Conservation (phyloP, 1,284 basidiomycete genomes). For the Violaceomyces palustris region DNA sequence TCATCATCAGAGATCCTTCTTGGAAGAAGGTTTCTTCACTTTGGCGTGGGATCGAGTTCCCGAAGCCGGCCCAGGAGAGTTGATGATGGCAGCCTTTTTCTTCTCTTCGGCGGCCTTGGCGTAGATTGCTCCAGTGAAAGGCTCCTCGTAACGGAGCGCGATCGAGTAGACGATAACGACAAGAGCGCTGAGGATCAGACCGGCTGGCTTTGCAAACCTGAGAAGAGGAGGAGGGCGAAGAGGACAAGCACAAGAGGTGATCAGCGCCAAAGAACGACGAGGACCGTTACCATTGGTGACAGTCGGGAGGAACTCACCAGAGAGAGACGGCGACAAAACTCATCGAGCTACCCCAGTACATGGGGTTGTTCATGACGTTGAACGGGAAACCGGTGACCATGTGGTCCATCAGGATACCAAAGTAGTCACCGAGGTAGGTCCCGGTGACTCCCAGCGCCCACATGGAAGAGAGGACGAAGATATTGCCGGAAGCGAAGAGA, state of each 20-base stretch:
- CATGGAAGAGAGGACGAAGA: conserved; percentile 73
- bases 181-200: conserved; percentile 45
- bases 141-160: conserved; percentile 48
- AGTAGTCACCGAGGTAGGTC: conserved; percentile 80
- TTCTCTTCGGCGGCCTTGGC: conserved; percentile 35
- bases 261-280: neutral
- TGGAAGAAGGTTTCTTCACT: too few relatives aligned
- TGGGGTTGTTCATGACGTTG: conserved; percentile 85
- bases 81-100: conserved; percentile 16
- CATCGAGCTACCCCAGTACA: conserved; percentile 64
- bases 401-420: conserved; percentile 93
- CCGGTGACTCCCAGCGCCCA: conserved; percentile 89
- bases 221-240: neutral
- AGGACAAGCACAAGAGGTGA: neutral
- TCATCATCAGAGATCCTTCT: conserved; percentile 4
- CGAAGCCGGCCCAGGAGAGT: conserved; percentile 23
- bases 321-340: conserved; percentile 49
- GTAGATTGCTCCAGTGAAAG: conserved; percentile 50
- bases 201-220: conserved; percentile 47
- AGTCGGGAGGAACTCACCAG: conserved; percentile 29
- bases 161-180: conserved; percentile 44
- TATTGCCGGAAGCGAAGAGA: conserved; percentile 61
- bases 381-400: conserved; percentile 79
- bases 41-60: conserved; percentile 34
- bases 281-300: too few relatives aligned